Evolutionary conservation across 2,329 filamentous ascomycete genomes (phyloP).

Genomic region (Talaromyces sp.): DNA sequence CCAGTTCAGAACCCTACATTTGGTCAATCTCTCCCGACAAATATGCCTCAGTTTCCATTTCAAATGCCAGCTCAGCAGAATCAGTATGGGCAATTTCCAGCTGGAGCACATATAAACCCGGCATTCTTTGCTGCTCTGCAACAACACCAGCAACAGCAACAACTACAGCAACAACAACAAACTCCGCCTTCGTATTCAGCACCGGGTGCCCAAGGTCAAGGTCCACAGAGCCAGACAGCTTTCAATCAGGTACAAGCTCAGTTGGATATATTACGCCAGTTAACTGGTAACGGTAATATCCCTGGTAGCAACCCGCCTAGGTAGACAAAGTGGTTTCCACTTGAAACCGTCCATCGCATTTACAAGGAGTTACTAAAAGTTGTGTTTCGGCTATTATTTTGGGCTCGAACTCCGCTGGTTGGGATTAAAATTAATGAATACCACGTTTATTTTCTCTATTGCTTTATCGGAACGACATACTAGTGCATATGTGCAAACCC

Average conservation of each 20-base stretch:
- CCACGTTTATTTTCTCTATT: background rate
- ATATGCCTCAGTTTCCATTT: conserved; percentile 31
- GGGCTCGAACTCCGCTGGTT: background rate
- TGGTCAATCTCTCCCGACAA: conserved; percentile 14
- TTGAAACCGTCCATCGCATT: conserved; percentile 5
- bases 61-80: conserved; percentile 42
- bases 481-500: background rate
- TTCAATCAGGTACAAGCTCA: conserved; percentile 39
- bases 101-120: conserved; percentile 52
- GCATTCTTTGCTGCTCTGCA: conserved; percentile 49
- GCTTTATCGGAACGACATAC: background rate
- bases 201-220: conserved; percentile 8
- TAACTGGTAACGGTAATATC: conserved; percentile 26
- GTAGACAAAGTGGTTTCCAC: background rate
- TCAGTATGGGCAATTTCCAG: conserved; percentile 32
- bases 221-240: conserved; percentile 23
- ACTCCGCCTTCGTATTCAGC: background rate
- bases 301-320: background rate
- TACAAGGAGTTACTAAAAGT: background rate
- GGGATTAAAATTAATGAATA: background rate
- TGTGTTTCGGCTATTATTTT: background rate
- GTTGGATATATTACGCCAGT: conserved; percentile 33
- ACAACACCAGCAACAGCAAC: conserved; percentile 36
- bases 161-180: conserved; percentile 21
- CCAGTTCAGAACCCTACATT: conserved; percentile 15